phyloP scores from a whole-genome alignment of 495 filamentous ascomycete genomes.

The Margaritispora aquatica region DNA sequence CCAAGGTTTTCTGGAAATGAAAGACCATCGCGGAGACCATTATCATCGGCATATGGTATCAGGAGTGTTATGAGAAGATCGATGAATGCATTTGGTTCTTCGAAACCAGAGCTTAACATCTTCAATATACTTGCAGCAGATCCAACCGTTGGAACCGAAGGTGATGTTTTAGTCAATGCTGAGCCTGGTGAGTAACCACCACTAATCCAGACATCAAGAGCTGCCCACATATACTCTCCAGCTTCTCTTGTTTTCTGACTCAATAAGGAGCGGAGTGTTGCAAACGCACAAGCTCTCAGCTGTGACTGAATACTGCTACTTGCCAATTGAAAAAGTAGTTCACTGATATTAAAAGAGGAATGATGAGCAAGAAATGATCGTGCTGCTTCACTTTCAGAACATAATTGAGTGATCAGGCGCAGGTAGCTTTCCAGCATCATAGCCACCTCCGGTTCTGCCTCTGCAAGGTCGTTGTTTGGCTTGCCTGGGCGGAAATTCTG shows the following conservation, averaged over 20 bases:
- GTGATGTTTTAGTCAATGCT: conserved; percentile 14
- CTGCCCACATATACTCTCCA: conserved; percentile 61
- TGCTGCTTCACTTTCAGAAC: conserved; percentile 58
- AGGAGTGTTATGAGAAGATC: conserved; percentile 63
- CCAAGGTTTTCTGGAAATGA: conserved; percentile 88
- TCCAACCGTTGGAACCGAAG: conserved; percentile 1
- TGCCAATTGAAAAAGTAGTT: conserved; percentile 61
- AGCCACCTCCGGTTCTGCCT: conserved; percentile 78
- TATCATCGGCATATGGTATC: conserved; percentile 48
- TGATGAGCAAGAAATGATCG: conserved; percentile 64
- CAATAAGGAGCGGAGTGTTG: conserved; percentile 59
- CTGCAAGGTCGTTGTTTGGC: conserved; percentile 41
- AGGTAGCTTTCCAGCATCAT: conserved; percentile 94
- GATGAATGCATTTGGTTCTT: conserved; percentile 78
- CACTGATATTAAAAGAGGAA: conserved; percentile 53
- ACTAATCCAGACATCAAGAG: conserved; percentile 66
- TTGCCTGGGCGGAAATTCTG: conserved; percentile 53
- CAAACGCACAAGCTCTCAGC: conserved; percentile 72
- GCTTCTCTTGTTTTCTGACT: conserved; percentile 53
- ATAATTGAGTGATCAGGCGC: conserved; percentile 74
- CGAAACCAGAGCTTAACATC: conserved; percentile 52
- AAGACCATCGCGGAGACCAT: conserved; percentile 60
- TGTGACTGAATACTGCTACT: conserved; percentile 62
- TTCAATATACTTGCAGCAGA: conserved; percentile 36
- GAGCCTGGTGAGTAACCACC: conserved; percentile 37